These are phyloP conservation scores for Cladosporium velox DNA, from an alignment of 2,329 filamentous ascomycete genomes.

Conservation along the genomic window DNA sequence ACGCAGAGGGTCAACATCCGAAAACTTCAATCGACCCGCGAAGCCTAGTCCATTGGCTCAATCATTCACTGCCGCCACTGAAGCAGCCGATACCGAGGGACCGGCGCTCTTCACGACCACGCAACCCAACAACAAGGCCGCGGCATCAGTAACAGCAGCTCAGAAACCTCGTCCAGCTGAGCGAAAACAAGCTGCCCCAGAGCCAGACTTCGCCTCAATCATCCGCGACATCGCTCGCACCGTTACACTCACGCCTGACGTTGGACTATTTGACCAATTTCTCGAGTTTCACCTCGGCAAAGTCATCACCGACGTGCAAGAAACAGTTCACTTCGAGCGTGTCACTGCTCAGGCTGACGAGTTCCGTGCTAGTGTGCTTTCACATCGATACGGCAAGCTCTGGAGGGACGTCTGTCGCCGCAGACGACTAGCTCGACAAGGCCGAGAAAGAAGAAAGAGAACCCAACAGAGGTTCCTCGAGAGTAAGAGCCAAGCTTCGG, in stretches of 20 bases:
- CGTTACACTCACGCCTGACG: slow-evolving; percentile 40
- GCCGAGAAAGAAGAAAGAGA: slow-evolving; percentile 40
- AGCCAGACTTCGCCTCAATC: slow-evolving; percentile 33
- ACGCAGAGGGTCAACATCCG: slow-evolving; percentile 6
- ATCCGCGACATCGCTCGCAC: slow-evolving; percentile 39
- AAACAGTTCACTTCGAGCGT: slow-evolving; percentile 36
- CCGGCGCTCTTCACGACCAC: neutral
- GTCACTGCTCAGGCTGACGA: slow-evolving; percentile 34
- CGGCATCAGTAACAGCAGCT: neutral
- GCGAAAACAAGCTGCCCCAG: neutral
- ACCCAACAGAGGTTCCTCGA: slow-evolving; percentile 29
- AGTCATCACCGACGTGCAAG: slow-evolving; percentile 39
- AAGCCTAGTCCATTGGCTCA: slow-evolving; percentile 37
- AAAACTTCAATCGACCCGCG: slow-evolving; percentile 14
- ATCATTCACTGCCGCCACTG: slow-evolving; percentile 30
- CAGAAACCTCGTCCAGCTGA: neutral
- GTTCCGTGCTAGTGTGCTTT: slow-evolving; percentile 37
- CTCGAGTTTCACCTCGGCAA: slow-evolving; percentile 43
- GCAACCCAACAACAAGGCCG: no score
- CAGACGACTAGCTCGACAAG: slow-evolving; percentile 38
- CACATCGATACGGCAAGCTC: slow-evolving; percentile 39
- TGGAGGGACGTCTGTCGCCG: slow-evolving; percentile 43
- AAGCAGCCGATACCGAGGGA: neutral
- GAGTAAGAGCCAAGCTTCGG: slow-evolving; percentile 26
- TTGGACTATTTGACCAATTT: slow-evolving; percentile 49